Percentiles rank a stretch among this genome's conserved stretches.
phyloP scores from a whole-genome alignment of 768 basidiomycete genomes.

The Trametopsis cervina region DNA sequence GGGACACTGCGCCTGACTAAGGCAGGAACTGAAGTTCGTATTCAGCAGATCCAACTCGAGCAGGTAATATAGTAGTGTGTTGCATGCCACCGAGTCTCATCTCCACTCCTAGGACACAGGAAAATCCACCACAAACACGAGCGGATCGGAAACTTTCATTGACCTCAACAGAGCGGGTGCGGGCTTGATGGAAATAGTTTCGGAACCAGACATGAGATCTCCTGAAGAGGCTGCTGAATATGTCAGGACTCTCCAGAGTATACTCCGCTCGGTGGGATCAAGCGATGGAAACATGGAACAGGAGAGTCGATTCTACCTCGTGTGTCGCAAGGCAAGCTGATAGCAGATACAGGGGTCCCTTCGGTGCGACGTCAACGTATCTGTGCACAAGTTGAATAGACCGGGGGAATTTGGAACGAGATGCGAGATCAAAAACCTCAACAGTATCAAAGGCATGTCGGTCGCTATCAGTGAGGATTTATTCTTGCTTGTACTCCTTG shows the following conservation, averaged over 20 bases:
- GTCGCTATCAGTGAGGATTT: slow-evolving; percentile 80
- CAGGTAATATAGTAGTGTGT: slow-evolving; percentile 47
- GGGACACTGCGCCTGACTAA: slow-evolving; percentile 49
- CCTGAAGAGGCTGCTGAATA: slow-evolving; percentile 90
- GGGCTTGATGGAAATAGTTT: slow-evolving; percentile 93
- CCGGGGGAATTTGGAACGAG: slow-evolving; percentile 64
- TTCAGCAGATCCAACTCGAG: slow-evolving; percentile 93
- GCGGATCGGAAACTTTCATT: slow-evolving; percentile 48
- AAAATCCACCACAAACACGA: slow-evolving; percentile 63
- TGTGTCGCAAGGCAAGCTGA: slow-evolving; percentile 7
- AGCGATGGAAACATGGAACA: slow-evolving; percentile 98
- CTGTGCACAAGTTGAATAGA: slow-evolving; percentile 51
- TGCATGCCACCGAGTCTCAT: neutral
- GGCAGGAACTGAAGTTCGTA: slow-evolving; percentile 48
- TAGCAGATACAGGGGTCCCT: slow-evolving; percentile 66
- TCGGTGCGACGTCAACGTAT: slow-evolving; percentile 93
- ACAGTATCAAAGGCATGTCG: slow-evolving; percentile 80
- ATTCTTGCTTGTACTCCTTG: neutral
- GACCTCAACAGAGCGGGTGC: slow-evolving; percentile 90
- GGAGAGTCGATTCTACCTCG: slow-evolving; percentile 33
- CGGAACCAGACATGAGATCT: slow-evolving; percentile 83
- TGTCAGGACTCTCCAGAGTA: slow-evolving; percentile 72
- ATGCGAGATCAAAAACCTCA: slow-evolving; percentile 96
- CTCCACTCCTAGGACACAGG: slow-evolving; percentile 70
- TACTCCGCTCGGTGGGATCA: slow-evolving; percentile 77